Evolutionary conservation across 495 filamentous ascomycete species (phyloP), one percentile per base, ranked within the genome.

Genomic region (Aspergillus heteromorphus): DNA sequence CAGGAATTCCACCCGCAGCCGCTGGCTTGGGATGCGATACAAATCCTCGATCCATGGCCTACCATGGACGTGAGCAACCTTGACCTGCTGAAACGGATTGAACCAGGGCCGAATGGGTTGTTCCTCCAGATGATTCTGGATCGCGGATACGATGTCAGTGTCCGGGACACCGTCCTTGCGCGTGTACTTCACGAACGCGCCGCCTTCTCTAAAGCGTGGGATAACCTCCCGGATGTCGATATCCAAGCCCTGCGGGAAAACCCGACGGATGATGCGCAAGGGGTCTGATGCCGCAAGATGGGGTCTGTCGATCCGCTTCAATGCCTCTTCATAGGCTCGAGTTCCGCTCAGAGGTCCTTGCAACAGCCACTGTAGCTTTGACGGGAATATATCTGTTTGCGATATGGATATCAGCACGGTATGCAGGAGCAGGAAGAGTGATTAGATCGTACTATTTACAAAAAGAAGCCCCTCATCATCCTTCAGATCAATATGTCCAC

Each of bases 21-120:
- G 80, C 23, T 74, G 71, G 52, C 84, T 91, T 2, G 93, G 93
- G 19, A 89, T 84, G 9, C 92, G 84, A 58, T 87, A 87, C 2
- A 98, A 73, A 69, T 98, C 93, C 61, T 98, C 93, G 17, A 97
- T 75, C 93, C 93, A 98, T 0, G 93, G 93, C n/a, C 80, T 79
- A 10, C 93, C 93, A 16, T 79, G 69, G 9, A 98, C 95, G 8
- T 87, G 71, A 40, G 81, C 80, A 5, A 83, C 79, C 30, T 79
- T 80, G 50, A 92, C 85, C 18, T 75, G 69, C n/a, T 80, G 77
- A 47, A 95, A 85, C 1, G 92, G 92, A 55, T 85, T 92, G 73
- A 91, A 96, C 85, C 91, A 92, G 25, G 92, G 92, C 56, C 81
- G 87, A 45, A 95, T 83, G 0, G 83, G 84, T n/a, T 85, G 75